Evolutionary conservation across 768 basidiomycete species (phyloP).

Genomic region (Calocera cornea): DNA sequence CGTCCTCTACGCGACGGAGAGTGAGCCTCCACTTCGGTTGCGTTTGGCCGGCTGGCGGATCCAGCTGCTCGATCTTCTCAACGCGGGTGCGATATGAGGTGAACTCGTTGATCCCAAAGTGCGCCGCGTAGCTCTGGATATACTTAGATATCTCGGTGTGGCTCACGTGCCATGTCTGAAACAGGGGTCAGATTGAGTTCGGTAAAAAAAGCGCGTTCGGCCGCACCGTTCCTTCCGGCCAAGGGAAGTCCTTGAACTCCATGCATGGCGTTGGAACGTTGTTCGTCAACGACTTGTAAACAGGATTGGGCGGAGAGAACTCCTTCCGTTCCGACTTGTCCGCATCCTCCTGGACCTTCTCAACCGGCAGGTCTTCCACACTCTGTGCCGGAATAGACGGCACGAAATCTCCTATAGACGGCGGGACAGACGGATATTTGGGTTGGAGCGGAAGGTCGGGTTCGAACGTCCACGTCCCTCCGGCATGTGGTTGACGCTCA

Average conservation of each 20-base stretch:
- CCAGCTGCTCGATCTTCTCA: conserved; percentile 13
- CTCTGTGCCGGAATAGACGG: neutral
- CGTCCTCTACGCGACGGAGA: conserved; percentile 3
- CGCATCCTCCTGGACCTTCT: neutral
- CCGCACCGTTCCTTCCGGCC: conserved; percentile 14
- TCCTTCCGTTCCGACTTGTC: conserved; percentile 2
- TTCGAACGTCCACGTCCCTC: conserved; percentile 18
- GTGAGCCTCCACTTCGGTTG: conserved; percentile 6
- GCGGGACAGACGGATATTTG: conserved; percentile 16
- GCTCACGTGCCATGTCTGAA: conserved; percentile 5
- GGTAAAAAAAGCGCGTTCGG: no score
- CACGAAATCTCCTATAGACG: conserved; percentile 16
- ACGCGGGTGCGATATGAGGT: conserved; percentile 18
- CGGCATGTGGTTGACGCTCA: conserved; percentile 15
- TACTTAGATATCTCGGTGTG: conserved; percentile 15
- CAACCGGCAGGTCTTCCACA: neutral
- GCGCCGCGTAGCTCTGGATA: conserved; percentile 13
- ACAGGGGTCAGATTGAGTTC: neutral
- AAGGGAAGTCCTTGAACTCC: conserved; percentile 18
- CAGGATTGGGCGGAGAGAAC: conserved; percentile 18
- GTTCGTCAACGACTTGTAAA: conserved; percentile 16
- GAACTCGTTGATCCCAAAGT: conserved; percentile 15
- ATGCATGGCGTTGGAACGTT: conserved; percentile 18
- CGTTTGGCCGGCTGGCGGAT: neutral
- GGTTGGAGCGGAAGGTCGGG: conserved; percentile 8